Evolutionary conservation across 2,329 filamentous ascomycete species (phyloP), one percentile per base, ranked within the genome.

Genomic region (Scedosporium apiospermum): DNA sequence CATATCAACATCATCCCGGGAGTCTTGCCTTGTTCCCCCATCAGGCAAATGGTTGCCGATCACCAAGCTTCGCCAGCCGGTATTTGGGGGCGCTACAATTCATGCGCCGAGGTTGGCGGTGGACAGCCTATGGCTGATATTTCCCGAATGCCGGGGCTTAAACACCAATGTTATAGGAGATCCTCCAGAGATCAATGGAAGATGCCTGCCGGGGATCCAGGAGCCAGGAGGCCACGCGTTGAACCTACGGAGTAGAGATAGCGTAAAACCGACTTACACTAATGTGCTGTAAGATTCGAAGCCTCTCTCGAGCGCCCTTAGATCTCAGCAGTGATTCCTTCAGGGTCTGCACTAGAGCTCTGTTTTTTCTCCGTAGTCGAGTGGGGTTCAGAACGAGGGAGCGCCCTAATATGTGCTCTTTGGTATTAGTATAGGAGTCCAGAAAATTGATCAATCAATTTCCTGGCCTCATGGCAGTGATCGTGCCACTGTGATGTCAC

Each of bases 401-500:
- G 27, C 27, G 27, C 27, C 27, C 27, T 30, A 30, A 30, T 30
- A 30, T 30, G 27, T 30, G 27, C 27, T 30, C 27, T 30, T 30
- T 30, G 27, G 27, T 30, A 30, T 30, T 30, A 30, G 27, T 30
- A 30, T 3, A 30, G 27, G 27, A 30, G 27, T 53, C 49, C 4
- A 53, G 49, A 53, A 53, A 23, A 21, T 23, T 30, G 27, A 30
- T 30, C 27, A 30, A 30, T 30, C 27, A 30, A 30, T 30, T 30
- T 30, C 27, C 49, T 53, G 49, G n/a, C 49, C 49, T 21, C 49
- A 23, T 18, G 49, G 49, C 16, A 23, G 16, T 21, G 27, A 53
- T 53, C 49, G 21, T 53, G 49, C 49, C 49, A 53, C 49, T 53
- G 49, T 53, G 49, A 53, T 53, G 49, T 53, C 49, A 53, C 49